These are phyloP conservation scores for Zymoseptoria brevis DNA, from an alignment of 2,329 filamentous ascomycete species.

Conservation along the genomic window DNA sequence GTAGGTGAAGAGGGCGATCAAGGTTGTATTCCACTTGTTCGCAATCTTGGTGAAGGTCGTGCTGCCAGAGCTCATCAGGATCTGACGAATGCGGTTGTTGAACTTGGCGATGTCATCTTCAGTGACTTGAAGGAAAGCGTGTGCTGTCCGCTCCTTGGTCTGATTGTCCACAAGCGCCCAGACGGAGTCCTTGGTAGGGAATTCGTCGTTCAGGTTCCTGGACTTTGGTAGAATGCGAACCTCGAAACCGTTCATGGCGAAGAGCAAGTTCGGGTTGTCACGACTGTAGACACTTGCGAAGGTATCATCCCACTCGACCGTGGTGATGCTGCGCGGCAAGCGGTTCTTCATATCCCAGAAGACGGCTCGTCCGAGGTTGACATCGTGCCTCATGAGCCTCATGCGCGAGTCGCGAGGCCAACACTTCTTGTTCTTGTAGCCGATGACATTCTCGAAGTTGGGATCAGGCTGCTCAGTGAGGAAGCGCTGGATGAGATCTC, in stretches of 20 bases:
- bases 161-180: slow-evolving; percentile 97
- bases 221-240: slow-evolving; percentile 93
- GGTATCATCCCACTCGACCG: slow-evolving; percentile 98
- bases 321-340: slow-evolving; percentile 86
- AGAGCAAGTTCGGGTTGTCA: slow-evolving; percentile 93
- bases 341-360: slow-evolving; percentile 99
- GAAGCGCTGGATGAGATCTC: slow-evolving; percentile 94
- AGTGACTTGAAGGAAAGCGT: slow-evolving; percentile 95
- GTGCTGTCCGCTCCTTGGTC: slow-evolving; percentile 91
- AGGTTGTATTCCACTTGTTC: slow-evolving; percentile 98
- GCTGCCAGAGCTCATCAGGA: slow-evolving; percentile 98
- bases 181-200: slow-evolving; percentile 93
- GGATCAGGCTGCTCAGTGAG: slow-evolving; percentile 96
- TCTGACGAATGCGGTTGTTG: slow-evolving; percentile 97
- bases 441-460: slow-evolving; percentile 98
- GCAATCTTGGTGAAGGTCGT: slow-evolving; percentile 99
- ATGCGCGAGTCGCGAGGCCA: slow-evolving; percentile 97
- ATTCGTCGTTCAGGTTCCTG: slow-evolving; percentile 91
- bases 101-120: slow-evolving; percentile 98
- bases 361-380: slow-evolving; percentile 91
- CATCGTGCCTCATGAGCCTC: slow-evolving; percentile 97
- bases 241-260: slow-evolving; percentile 97
- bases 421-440: slow-evolving; percentile 98
- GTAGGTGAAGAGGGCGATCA: slow-evolving; percentile 97
- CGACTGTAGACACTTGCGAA: slow-evolving; percentile 97